These are phyloP conservation scores for Claviceps lovelessii DNA, from an alignment of 2,329 filamentous ascomycete genomes.

Conservation along the genomic window DNA sequence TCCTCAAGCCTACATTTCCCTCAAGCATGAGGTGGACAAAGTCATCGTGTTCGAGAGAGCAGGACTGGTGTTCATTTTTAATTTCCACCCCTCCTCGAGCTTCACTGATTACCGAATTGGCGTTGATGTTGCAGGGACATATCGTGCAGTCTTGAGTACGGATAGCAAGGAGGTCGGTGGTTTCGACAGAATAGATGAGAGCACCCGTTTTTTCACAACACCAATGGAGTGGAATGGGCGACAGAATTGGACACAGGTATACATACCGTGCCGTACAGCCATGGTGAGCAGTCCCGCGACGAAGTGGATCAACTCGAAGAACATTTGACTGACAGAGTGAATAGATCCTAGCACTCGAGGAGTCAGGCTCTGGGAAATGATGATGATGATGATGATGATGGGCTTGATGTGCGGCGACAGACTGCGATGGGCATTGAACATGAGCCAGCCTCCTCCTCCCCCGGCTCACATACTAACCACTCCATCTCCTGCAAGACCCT, in stretches of 20 bases:
- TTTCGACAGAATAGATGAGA: constrained; percentile 59
- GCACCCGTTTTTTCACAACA: constrained; percentile 84
- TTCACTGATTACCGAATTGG: constrained; percentile 90
- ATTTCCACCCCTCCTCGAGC: constrained; percentile 75
- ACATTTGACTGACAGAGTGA: constrained; percentile 13
- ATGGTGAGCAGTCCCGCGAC: constrained; percentile 42
- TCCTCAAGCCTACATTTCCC: constrained; percentile 75
- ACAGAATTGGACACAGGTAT: constrained; percentile 84
- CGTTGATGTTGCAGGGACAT: constrained; percentile 71
- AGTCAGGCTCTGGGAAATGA: constrained; percentile 2
- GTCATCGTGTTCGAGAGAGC: constrained; percentile 90
- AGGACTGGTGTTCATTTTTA: constrained; percentile 86
- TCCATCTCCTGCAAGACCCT: too few species aligned
- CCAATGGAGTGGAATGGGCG: constrained; percentile 79
- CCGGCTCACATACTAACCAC: too few species aligned
- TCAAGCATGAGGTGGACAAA: constrained; percentile 91
- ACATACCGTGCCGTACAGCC: constrained; percentile 71
- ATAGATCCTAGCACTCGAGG: constrained; percentile 36
- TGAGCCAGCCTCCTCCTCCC: too few species aligned
- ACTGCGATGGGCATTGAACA: neutral
- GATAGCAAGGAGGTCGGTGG: constrained; percentile 70
- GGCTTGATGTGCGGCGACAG: neutral
- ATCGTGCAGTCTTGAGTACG: constrained; percentile 70
- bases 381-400: neutral
- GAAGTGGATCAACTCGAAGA: neutral